Base-by-base conservation (phyloP, 257 asterid species). In the Penstemon newberryi region DNA sequence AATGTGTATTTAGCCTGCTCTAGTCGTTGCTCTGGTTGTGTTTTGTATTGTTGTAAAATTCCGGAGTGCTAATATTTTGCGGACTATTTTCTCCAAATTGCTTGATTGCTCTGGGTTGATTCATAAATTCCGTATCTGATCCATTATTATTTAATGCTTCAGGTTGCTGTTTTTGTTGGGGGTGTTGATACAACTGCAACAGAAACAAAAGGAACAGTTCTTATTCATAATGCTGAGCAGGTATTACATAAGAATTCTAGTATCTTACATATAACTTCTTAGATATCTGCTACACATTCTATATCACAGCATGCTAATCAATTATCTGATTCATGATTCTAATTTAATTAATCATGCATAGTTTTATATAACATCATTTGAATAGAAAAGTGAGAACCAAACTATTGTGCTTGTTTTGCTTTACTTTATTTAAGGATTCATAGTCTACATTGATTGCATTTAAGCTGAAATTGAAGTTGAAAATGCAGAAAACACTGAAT, bases 161-260 rank as follows among this genome's bases (percentile, higher is more conserved):
- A 93, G 97, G 96, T 94, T 76, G 97, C 93, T 51, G 96, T 91
- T 56, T 94, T 94, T 77, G 96, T 43, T 71, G 92, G 95, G 51
- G 99, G 97, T 66, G 96, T 94, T 75, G 99, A 94, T 75, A 91
- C 99, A 25, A 68, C 96, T 71, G 96, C 97, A 5, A 94, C 99
- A 38, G 99, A 94, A 75, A 94, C 99, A 52, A 94, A 94, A 85
- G 99, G 99, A 80, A 91, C 99, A 5, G 97, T 90, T 73, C 95
- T 93, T 71, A 93, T 93, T 70, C 97, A 93, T 60, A 93, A 77
- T 69, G 95, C 99, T 52, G 95, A 86, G 59, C 97, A 91, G 99
- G 99, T 89, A 79, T 70, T 52, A 44, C 59, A 10, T 50, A 15
- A 15, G 6, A 73, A 36, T 38, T 75, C 9, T 43, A 10, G 18